Evolutionary conservation across 1,139 yeast genomes (phyloP).

Genomic region (Hanseniaspora uvarum): DNA sequence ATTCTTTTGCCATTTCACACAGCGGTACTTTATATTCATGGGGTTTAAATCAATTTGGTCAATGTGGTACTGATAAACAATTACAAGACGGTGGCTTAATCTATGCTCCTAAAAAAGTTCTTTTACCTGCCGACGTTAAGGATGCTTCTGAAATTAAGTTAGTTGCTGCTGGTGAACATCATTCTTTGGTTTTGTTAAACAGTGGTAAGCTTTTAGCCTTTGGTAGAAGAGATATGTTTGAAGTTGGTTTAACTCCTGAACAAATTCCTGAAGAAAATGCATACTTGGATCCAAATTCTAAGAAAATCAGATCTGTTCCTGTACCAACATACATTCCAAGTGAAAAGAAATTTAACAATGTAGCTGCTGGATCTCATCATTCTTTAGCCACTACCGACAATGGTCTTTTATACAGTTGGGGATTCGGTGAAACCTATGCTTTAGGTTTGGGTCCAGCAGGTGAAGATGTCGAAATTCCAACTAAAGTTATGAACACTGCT

Average conservation of each 20-base stretch:
- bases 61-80: slow-evolving; percentile 66
- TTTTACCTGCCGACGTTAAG: slow-evolving; percentile 45
- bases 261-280: slow-evolving; percentile 51
- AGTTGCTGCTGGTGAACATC: slow-evolving; percentile 92
- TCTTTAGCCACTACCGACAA: slow-evolving; percentile 74
- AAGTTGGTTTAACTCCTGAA: slow-evolving; percentile 54
- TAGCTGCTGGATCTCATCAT: slow-evolving; percentile 87
- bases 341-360: slow-evolving; percentile 48
- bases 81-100: slow-evolving; percentile 75
- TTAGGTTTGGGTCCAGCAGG: slow-evolving; percentile 89
- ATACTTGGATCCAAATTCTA: slow-evolving; percentile 60
- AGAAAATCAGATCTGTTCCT: slow-evolving; percentile 78
- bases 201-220: slow-evolving; percentile 69
- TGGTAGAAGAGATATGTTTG: slow-evolving; percentile 91
- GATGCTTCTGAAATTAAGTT: slow-evolving; percentile 35
- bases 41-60: slow-evolving; percentile 97
- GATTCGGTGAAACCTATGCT: slow-evolving; percentile 93
- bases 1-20: slow-evolving; percentile 79
- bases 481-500: slow-evolving; percentile 85
- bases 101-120: slow-evolving; percentile 65
- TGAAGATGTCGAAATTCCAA: slow-evolving; percentile 78
- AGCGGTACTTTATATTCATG: slow-evolving; percentile 67
- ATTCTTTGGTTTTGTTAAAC: slow-evolving; percentile 62
- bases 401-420: slow-evolving; percentile 91
- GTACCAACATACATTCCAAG: slow-evolving; percentile 59